A percentile compares a stretch with the other conserved stretches of the same genome.
Conservation (phyloP, 208 protist species). For the Crithidia bombi region DNA sequence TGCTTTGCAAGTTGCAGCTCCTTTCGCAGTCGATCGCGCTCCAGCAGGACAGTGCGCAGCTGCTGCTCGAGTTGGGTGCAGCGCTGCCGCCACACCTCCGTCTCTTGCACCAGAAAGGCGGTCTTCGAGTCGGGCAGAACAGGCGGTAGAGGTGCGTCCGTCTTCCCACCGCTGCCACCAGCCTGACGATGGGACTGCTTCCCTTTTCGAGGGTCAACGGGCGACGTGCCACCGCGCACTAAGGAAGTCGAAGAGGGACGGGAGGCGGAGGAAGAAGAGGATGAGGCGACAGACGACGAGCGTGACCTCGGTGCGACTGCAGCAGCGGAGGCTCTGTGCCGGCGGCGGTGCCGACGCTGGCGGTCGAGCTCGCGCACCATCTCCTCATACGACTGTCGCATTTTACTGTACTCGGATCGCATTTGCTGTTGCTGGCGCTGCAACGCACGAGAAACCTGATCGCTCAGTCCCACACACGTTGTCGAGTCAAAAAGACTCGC, state of each 20-base stretch:
- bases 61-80: slow-evolving; percentile 81
- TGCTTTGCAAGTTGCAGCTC: slow-evolving; percentile 56
- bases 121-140: slow-evolving; percentile 27
- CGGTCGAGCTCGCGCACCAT: slow-evolving; percentile 52
- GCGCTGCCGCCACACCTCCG: slow-evolving; percentile 78
- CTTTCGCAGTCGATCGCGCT: slow-evolving; percentile 65
- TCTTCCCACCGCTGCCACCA: background rate
- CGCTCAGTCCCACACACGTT: slow-evolving; percentile 15
- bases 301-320: background rate
- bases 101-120: slow-evolving; percentile 53
- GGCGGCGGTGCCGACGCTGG: slow-evolving; percentile 20
- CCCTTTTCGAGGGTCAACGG: background rate
- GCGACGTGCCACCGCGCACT: background rate
- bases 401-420: slow-evolving; percentile 45
- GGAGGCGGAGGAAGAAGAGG: slow-evolving; percentile 22
- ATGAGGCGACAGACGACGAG: slow-evolving; percentile 9
- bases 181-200: background rate
- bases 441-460: slow-evolving; percentile 31
- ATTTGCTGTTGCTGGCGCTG: slow-evolving; percentile 39
- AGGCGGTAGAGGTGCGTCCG: slow-evolving; percentile 2
- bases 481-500: background rate
- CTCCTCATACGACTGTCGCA: slow-evolving; percentile 56
- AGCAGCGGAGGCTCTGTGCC: slow-evolving; percentile 14
- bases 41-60: slow-evolving; percentile 57
- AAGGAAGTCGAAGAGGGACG: slow-evolving; percentile 10